Conservation (phyloP, 441 rosid species). For the Populus hybrid region DNA sequence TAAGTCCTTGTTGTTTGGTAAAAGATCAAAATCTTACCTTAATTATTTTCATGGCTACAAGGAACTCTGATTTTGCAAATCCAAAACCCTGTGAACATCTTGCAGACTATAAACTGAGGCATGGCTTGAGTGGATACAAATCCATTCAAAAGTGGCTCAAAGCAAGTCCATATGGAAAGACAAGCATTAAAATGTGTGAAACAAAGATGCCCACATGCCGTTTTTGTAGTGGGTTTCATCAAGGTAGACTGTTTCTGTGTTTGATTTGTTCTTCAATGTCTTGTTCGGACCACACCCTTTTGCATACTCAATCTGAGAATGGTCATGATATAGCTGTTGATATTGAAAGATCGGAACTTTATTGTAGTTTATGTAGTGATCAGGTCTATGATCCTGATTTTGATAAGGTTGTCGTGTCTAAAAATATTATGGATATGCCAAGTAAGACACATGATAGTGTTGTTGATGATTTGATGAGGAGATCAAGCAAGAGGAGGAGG, state of each 20-base stretch:
- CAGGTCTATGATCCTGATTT: conserved; percentile 90
- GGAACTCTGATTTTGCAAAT: conserved; percentile 40
- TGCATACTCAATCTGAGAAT: conserved; percentile 50
- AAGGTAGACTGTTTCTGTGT: conserved; percentile 57
- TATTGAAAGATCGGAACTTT: conserved; percentile 85
- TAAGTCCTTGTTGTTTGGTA: background rate
- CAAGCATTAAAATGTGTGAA: conserved; percentile 35
- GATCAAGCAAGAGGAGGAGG: conserved; percentile 74
- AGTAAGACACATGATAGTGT: conserved; percentile 24
- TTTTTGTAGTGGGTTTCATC: conserved; percentile 44
- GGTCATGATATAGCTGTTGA: conserved; percentile 69
- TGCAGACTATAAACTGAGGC: conserved; percentile 64
- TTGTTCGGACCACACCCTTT: conserved; percentile 61
- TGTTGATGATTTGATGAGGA: conserved; percentile 37
- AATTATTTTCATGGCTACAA: conserved; percentile 43
- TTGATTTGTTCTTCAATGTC: conserved; percentile 62
- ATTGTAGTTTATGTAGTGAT: conserved; percentile 69
- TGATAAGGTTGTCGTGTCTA: conserved; percentile 59
- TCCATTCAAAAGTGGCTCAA: conserved; percentile 46
- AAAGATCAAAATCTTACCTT: conserved; percentile 4
- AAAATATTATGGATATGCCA: conserved; percentile 46
- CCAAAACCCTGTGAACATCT: conserved; percentile 74
- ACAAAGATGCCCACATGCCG: conserved; percentile 57
- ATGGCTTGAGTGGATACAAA: conserved; percentile 52
- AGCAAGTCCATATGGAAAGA: conserved; percentile 45